A percentile compares a stretch with the other conserved stretches of the same genome.
Conservation (phyloP, 768 basidiomycete species). For the Trametes gibbosa region DNA sequence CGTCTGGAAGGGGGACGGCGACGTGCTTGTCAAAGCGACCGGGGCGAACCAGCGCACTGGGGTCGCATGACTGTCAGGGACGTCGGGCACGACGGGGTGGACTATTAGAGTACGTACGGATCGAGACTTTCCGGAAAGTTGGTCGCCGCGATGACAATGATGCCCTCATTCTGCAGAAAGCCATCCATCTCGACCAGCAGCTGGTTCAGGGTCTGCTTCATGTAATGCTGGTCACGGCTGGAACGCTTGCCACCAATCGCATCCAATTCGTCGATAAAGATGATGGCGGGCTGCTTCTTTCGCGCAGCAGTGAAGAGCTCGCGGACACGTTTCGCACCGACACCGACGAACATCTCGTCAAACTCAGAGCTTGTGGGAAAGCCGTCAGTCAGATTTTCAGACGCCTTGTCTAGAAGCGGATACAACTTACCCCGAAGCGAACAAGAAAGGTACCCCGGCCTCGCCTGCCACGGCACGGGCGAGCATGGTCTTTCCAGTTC, state of each 20-base stretch:
- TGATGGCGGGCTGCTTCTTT: conserved; percentile 94
- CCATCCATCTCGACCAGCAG: conserved; percentile 97
- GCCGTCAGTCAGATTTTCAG: conserved; percentile 2
- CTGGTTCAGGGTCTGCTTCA: conserved; percentile 95
- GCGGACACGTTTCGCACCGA: conserved; percentile 91
- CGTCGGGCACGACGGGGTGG: not conserved
- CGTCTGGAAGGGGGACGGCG: conserved; percentile 91
- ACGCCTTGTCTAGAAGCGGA: not conserved
- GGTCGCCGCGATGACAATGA: conserved; percentile 96
- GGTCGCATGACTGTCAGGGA: not conserved
- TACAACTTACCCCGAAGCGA: conserved; percentile 76
- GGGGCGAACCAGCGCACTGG: conserved; percentile 89
- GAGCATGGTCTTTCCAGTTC: conserved; percentile 98
- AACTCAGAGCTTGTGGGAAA: conserved; percentile 70
- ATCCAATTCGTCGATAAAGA: conserved; percentile 97
- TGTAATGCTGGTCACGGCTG: conserved; percentile 79
- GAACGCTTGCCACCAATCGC: conserved; percentile 90
- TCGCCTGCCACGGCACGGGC: conserved; percentile 97
- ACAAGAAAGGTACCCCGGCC: conserved; percentile 96
- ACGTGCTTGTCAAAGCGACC: conserved; percentile 95
- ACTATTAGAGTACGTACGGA: conserved; percentile 49
- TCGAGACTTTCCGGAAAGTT: conserved; percentile 96
- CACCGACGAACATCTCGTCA: conserved; percentile 97
- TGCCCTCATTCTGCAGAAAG: conserved; percentile 88
- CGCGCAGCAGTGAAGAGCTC: conserved; percentile 93